phyloP scores from a whole-genome alignment of 2,329 filamentous ascomycete species.

The Xylaria polymorpha region DNA sequence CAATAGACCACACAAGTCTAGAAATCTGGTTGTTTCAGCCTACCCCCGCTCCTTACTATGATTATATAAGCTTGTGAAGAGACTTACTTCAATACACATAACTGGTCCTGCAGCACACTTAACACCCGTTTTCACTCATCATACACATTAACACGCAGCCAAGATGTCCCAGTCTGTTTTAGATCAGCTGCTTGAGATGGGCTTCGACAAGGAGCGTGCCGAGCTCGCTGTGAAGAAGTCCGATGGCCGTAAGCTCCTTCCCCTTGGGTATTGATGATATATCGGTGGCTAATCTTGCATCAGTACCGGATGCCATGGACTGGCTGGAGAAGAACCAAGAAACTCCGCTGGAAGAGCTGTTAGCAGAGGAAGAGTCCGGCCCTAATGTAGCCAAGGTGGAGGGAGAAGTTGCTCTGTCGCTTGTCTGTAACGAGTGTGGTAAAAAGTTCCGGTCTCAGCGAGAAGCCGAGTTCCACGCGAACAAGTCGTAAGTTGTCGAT shows the following conservation, averaged over 20 bases:
- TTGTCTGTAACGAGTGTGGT: slow-evolving; percentile 94
- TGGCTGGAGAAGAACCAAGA: slow-evolving; percentile 96
- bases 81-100: neutral
- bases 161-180: slow-evolving; percentile 70
- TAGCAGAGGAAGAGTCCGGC: slow-evolving; percentile 66
- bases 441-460: slow-evolving; percentile 87
- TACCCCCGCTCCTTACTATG: neutral
- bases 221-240: slow-evolving; percentile 86
- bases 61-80: neutral
- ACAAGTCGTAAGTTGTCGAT: slow-evolving; percentile 73
- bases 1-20: slow-evolving; percentile 12
- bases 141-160: slow-evolving; percentile 39
- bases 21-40: neutral
- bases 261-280: neutral
- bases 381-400: slow-evolving; percentile 70
- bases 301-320: slow-evolving; percentile 89
- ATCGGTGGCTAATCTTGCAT: slow-evolving; percentile 11
- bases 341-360: slow-evolving; percentile 84
- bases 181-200: slow-evolving; percentile 73
- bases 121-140: slow-evolving; percentile 20
- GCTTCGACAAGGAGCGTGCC: slow-evolving; percentile 85
- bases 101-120: neutral
- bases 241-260: slow-evolving; percentile 73
- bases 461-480: slow-evolving; percentile 89
- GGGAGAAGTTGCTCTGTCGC: slow-evolving; percentile 78